Evolutionary conservation across 169 alveolate species (phyloP), one percentile per base, ranked within the genome.

Genomic region (Theileria luwenshuni): DNA sequence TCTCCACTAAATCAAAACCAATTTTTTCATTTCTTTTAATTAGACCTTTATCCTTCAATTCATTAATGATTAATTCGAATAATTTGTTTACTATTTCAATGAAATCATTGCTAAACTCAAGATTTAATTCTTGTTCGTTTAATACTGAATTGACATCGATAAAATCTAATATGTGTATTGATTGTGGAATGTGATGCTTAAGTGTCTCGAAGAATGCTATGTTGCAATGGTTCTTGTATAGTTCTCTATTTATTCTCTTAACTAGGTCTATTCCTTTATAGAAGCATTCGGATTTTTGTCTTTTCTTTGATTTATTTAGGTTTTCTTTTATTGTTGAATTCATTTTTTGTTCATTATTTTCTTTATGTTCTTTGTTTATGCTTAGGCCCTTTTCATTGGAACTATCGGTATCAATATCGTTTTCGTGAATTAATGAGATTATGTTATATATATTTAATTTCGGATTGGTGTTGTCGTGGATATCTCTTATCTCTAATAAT

Each of bases 131-230:
- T 41, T 33, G 8, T 25, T 45, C 10, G 42, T 19, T 42, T 23
- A 17, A 30, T 13, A 30, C 21, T 19, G 61, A 10, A 19, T 71
- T 68, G 3, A 7, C n/a, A 1, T 13, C 54, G 2, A 71, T 27
- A 51, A 79, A 72, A 67, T 79, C 87, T 45, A 79, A 33, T 17
- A 79, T 67, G 43, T 79, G 87, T 8, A 30, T 30, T 38, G 75
- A 74, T 12, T 32, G 56, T 5, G 87, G 87, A 27, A 79, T 75
- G 19, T 68, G 81, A 42, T 65, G 77, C 19, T 64, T 67, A 0
- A 79, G 12, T 3, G 76, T 75, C 72, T 79, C 87, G 59, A 79
- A 79, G 52, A 79, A 79, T 32, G 84, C 87, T 17, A 48, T 23
- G 76, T 79, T 79, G n/a, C 71, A 1, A 32, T 79, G 87, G 35